Base-by-base conservation (phyloP, 1,284 basidiomycete genomes). In the Apiotrichum siamense region DNA sequence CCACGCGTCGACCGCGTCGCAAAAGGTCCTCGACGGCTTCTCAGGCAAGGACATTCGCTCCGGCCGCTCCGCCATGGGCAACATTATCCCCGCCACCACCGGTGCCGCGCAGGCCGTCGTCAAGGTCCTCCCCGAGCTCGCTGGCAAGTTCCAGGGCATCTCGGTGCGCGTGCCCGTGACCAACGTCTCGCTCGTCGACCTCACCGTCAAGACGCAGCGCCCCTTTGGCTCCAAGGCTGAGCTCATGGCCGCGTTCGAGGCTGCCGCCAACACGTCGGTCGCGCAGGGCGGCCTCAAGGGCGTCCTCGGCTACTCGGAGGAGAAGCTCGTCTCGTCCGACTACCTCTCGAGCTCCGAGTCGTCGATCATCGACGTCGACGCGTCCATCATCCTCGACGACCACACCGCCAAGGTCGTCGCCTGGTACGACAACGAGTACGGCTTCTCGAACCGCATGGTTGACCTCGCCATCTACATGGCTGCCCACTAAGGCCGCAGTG, bases 161-260 rank as follows among this genome's bases (percentile, higher is more conserved):
- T 72, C 69, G 11, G 66, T 76, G 38, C 70, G 75, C 25, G 75
- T 76, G 0, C 75, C 75, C 7, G 70, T 73, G 26, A 73, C 68
- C 53, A 76, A 76, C 58, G 75, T 75, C 39, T 72, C 69, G 33
- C 67, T 75, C 24, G 74, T 76, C 47, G 73, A 76, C 61, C 63
- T 76, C 21, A 75, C 75, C 13, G 73, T 76, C 29, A 62, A 58
- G n/a, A 64, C 75, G 32, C 47, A 49, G 7, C 58, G 55, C 4
- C 69, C 73, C 11, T 71, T 71, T 27, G 47, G 55, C 7, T 58
- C 59, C 31, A 72, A 71, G 54, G 68, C 70, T 27, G 66, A 65
- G n/a, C 65, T 76, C 24, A 64, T 76, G 42, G 50, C 44, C 13
- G 69, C 73, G 2, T 67, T 76, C 54, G 61, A 69, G 21, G 51